Conservation (phyloP, 352 stramenopile genomes). For the Pythium dissotocum region DNA sequence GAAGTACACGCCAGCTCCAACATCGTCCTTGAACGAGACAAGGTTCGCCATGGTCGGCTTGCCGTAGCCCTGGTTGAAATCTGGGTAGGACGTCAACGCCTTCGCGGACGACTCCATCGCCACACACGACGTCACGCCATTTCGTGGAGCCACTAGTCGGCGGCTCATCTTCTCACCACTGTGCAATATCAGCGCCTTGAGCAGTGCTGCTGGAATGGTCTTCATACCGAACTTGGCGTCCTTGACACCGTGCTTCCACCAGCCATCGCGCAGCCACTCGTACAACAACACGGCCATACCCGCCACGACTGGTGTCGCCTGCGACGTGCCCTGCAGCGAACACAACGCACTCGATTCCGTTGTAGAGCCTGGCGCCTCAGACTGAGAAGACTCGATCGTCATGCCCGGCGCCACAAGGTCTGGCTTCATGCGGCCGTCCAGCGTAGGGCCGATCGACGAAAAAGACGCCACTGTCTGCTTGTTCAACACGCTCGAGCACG, state of each 20-base stretch:
- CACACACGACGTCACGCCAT: conserved; percentile 55
- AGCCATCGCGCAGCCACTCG: conserved; percentile 88
- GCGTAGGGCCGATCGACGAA: conserved; percentile 64
- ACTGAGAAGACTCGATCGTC: conserved; percentile 66
- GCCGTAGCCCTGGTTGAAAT: conserved; percentile 78
- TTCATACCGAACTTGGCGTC: conserved; percentile 58
- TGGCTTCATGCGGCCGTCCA: conserved; percentile 74
- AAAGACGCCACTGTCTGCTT: conserved; percentile 71
- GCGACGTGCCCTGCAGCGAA: conserved; percentile 72
- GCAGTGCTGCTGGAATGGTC: conserved; percentile 57
- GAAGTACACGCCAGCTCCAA: conserved; percentile 30
- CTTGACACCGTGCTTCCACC: conserved; percentile 67
- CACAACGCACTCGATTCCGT: conserved; percentile 44
- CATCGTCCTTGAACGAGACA: conserved; percentile 41
- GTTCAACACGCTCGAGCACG: conserved; percentile 55
- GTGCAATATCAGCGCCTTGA: conserved; percentile 88
- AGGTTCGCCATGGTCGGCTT: conserved; percentile 69
- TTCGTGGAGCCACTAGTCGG: conserved; percentile 41
- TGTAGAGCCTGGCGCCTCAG: conserved; percentile 45
- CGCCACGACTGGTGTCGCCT: conserved; percentile 80
- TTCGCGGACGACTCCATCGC: conserved; percentile 38
- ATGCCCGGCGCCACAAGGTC: conserved; percentile 78
- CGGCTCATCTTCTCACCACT: conserved; percentile 63
- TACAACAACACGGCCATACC: conserved; percentile 80
- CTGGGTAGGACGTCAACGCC: conserved; percentile 46